phyloP scores from a whole-genome alignment of 108 stramenopile species.

The Stephanodiscus triporus region DNA sequence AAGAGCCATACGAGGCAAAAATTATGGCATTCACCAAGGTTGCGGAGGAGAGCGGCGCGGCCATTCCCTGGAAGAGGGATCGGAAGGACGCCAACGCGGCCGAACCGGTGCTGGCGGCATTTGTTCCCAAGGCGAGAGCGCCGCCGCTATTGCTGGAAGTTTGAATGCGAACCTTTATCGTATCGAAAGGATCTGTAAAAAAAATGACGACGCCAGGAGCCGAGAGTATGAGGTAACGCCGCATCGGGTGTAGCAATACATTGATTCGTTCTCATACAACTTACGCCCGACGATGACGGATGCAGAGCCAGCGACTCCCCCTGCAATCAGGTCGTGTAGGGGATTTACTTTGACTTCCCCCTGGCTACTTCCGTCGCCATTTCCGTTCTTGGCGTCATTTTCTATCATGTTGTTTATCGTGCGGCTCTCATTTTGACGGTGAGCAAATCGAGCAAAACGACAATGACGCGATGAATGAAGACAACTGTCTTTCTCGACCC shows the following conservation, averaged over 20 bases:
- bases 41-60: slow-evolving; percentile 81
- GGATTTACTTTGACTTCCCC: slow-evolving; percentile 58
- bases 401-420: too few relatives aligned
- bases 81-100: slow-evolving; percentile 39
- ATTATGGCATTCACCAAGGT: slow-evolving; percentile 87
- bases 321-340: slow-evolving; percentile 83
- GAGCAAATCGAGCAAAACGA: neutral
- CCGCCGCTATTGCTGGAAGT: slow-evolving; percentile 27
- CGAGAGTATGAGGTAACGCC: neutral
- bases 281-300: slow-evolving; percentile 74
- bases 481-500: too few relatives aligned
- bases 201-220: neutral
- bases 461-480: neutral
- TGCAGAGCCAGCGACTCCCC: slow-evolving; percentile 83
- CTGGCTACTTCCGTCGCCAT: neutral
- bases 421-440: too few relatives aligned
- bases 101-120: neutral
- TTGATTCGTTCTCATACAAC: too few relatives aligned
- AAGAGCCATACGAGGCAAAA: slow-evolving; percentile 84
- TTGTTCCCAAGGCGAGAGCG: neutral
- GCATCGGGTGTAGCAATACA: neutral
- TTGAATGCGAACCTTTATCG: slow-evolving; percentile 74
- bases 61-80: slow-evolving; percentile 89
- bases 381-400: slow-evolving; percentile 14
- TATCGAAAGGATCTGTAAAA: slow-evolving; percentile 85